Percentiles rank a stretch among this genome's conserved stretches.
Evolutionary conservation across 495 filamentous ascomycete species (phyloP).

Genomic region (Podospora comata): DNA sequence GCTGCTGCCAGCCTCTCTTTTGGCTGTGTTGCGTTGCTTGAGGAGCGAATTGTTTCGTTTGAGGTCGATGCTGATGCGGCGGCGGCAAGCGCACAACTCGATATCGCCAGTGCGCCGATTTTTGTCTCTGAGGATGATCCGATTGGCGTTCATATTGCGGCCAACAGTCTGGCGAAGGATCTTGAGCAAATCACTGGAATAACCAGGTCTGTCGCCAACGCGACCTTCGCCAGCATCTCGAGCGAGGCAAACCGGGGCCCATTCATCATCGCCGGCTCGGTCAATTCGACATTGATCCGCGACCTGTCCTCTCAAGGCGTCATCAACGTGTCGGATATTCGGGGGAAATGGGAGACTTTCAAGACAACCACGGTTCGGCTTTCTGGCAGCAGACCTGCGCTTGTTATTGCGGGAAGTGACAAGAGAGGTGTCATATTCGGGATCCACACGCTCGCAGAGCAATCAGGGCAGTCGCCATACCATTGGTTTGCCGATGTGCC

Average conservation of each 20-base stretch:
- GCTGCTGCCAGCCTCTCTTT: background rate
- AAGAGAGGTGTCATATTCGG: conserved; percentile 61
- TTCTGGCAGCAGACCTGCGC: conserved; percentile 44
- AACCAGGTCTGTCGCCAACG: conserved; percentile 38
- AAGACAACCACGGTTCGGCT: conserved; percentile 52
- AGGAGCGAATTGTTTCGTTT: conserved; percentile 31
- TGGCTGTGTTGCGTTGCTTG: conserved; percentile 19
- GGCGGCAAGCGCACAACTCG: conserved; percentile 13
- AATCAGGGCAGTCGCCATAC: conserved; percentile 51
- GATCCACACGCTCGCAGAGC: conserved; percentile 60
- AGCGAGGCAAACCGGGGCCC: conserved; percentile 24
- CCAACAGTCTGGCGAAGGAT: conserved; percentile 54
- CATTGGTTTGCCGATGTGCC: conserved; percentile 64
- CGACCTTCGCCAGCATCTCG: conserved; percentile 21
- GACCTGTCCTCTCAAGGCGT: conserved; percentile 41
- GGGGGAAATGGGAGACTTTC: conserved; percentile 61
- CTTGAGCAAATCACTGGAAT: conserved; percentile 55
- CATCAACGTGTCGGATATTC: conserved; percentile 46
- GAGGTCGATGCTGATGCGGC: conserved; percentile 10
- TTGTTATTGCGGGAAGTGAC: conserved; percentile 61
- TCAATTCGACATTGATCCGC: conserved; percentile 50
- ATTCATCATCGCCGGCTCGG: conserved; percentile 57
- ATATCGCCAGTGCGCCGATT: conserved; percentile 36
- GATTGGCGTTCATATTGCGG: conserved; percentile 57
- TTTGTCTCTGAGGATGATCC: conserved; percentile 47